Conservation (phyloP, 75 land plant genomes). For the Cunninghamia lanceolata region DNA sequence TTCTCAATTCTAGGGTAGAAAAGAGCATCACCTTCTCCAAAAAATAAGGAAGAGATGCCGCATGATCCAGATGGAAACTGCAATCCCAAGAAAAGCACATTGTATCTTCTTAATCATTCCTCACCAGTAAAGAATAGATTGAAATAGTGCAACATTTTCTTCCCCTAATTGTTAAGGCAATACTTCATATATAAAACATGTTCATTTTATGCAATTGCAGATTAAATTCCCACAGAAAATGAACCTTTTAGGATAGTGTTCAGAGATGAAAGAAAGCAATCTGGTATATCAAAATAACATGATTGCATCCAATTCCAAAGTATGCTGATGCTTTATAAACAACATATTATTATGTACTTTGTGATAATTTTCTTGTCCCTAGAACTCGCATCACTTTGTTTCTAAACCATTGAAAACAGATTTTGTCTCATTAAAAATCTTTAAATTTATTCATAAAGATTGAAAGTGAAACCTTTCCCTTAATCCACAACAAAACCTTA, state of each 20-base stretch:
- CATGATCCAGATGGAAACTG: conserved; percentile 99
- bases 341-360: neutral
- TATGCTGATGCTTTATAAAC: neutral
- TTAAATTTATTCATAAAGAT: neutral
- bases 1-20: neutral
- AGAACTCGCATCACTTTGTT: neutral
- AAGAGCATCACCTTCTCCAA: conserved; percentile 77
- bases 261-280: neutral
- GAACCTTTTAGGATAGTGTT: neutral
- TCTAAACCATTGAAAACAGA: neutral
- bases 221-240: neutral
- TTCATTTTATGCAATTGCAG: neutral
- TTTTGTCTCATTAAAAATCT: neutral
- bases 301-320: neutral
- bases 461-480: neutral
- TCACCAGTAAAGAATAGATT: neutral
- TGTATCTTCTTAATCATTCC: neutral
- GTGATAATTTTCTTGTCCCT: too few relatives aligned
- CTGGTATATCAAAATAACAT: neutral
- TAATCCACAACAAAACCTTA: neutral
- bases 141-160: neutral
- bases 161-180: neutral
- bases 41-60: conserved; percentile 98
- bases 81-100: conserved; percentile 18
- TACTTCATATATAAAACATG: neutral